phyloP scores from a whole-genome alignment of 106 monocot genomes.

The Chionographis japonica region DNA sequence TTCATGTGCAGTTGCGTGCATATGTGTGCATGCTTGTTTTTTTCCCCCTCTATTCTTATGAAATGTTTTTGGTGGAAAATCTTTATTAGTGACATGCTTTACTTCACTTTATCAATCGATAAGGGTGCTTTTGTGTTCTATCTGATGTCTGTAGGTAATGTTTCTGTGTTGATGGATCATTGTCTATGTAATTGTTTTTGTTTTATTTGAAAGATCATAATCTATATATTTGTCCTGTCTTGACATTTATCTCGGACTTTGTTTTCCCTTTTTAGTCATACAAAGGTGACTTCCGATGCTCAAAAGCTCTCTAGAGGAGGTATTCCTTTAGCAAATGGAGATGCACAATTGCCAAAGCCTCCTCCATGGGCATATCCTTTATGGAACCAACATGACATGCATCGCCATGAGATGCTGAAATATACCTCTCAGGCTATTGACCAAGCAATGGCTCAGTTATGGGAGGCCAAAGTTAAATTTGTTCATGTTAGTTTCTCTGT shows the following conservation, averaged over 20 bases:
- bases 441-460: constrained; percentile 91
- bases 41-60: too few species aligned
- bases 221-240: too few species aligned
- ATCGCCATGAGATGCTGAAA: constrained; percentile 62
- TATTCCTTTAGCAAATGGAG: constrained; percentile 94
- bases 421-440: constrained; percentile 97
- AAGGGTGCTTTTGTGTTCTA: too few species aligned
- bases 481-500: constrained; percentile 82
- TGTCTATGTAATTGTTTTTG: too few species aligned
- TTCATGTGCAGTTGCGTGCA: too few species aligned
- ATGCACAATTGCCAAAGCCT: constrained; percentile 91
- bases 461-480: constrained; percentile 97
- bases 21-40: too few species aligned
- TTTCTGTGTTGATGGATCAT: too few species aligned
- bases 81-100: too few species aligned
- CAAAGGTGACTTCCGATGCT: constrained; percentile 57
- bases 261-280: constrained; percentile 39
- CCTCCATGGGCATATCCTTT: constrained; percentile 99
- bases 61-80: too few species aligned
- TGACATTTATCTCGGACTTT: background rate
- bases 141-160: too few species aligned
- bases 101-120: too few species aligned
- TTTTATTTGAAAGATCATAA: too few species aligned
- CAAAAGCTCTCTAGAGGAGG: constrained; percentile 83
- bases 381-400: constrained; percentile 55